Evolutionary conservation across 108 stramenopile genomes (phyloP).

Genomic region (Bacterosira constricta): DNA sequence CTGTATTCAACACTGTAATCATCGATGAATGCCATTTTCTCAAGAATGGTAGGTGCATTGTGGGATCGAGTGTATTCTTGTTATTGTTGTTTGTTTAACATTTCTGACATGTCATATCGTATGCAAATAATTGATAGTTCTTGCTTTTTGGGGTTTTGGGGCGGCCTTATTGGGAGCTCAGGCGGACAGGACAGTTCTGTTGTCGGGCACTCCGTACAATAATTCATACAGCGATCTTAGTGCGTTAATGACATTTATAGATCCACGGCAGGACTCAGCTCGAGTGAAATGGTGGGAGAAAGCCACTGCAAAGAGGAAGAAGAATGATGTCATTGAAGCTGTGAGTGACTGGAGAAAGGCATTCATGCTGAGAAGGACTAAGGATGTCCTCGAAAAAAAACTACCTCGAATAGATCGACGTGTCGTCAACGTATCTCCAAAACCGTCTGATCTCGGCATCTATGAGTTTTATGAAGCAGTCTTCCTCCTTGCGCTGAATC

Average conservation of each 20-base stretch:
- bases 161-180: conserved; percentile 40
- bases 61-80: no score
- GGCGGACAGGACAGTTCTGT: conserved; percentile 26
- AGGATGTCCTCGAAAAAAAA: conserved; percentile 18
- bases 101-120: no score
- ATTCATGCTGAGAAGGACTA: conserved; percentile 28
- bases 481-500: conserved; percentile 28
- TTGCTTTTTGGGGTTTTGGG: conserved; percentile 51
- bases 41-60: no score
- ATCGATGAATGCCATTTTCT: conserved; percentile 52
- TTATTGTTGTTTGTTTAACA: no score
- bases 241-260: conserved; percentile 46
- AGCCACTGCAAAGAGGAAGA: conserved; percentile 2
- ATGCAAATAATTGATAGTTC: no score
- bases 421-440: conserved; percentile 5
- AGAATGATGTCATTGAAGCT: background rate
- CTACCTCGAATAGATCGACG: conserved; percentile 12
- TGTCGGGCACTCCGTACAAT: conserved; percentile 60
- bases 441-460: conserved; percentile 25
- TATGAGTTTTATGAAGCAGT: conserved; percentile 39
- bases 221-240: conserved; percentile 39
- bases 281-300: conserved; percentile 36
- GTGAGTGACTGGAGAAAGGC: conserved; percentile 29
- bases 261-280: conserved; percentile 32
- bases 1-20: conserved; percentile 36